phyloP scores from a whole-genome alignment of 495 filamentous ascomycete genomes.

The Diplogelasinospora grovesii region DNA sequence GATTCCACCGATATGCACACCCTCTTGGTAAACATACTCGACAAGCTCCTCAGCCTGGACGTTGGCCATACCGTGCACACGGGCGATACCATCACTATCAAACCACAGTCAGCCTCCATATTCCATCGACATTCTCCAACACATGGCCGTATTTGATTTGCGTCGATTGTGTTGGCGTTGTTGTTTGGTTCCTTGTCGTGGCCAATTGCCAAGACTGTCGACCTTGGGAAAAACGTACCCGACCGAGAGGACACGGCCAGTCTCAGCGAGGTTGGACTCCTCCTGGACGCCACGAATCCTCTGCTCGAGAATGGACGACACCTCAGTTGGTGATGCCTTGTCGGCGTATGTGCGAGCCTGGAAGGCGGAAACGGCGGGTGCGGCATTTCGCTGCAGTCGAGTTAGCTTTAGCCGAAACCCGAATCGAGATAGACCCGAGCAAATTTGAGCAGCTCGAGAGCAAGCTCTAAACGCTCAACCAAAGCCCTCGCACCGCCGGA shows the following conservation, averaged over 20 bases:
- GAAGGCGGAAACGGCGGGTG: constrained; percentile 67
- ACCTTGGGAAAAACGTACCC: constrained; percentile 63
- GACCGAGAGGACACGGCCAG: constrained; percentile 96
- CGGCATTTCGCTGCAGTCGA: constrained; percentile 71
- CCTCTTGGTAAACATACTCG: too few species aligned
- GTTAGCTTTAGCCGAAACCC: constrained; percentile 46
- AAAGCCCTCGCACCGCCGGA: constrained; percentile 12
- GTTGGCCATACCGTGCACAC: constrained; percentile 99
- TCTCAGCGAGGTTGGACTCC: constrained; percentile 94
- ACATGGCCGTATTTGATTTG: constrained; percentile 5
- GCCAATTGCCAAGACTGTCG: constrained; percentile 18
- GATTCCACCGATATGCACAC: too few species aligned
- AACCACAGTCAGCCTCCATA: constrained; percentile 31
- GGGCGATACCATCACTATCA: constrained; percentile 97
- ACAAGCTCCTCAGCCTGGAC: constrained; percentile 99
- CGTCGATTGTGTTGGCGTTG: not conserved
- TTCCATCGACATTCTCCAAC: not conserved
- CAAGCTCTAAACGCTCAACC: constrained; percentile 24
- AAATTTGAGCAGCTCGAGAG: constrained; percentile 28
- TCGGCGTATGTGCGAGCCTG: constrained; percentile 84
- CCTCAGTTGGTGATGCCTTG: constrained; percentile 94
- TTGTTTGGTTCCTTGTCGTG: constrained; percentile 4
- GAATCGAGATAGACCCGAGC: constrained; percentile 30
- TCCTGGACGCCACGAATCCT: constrained; percentile 96
- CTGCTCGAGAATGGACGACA: constrained; percentile 98